These are phyloP conservation scores for Phytophthora tentaculata DNA, from an alignment of 352 stramenopile species.

Conservation along the genomic window DNA sequence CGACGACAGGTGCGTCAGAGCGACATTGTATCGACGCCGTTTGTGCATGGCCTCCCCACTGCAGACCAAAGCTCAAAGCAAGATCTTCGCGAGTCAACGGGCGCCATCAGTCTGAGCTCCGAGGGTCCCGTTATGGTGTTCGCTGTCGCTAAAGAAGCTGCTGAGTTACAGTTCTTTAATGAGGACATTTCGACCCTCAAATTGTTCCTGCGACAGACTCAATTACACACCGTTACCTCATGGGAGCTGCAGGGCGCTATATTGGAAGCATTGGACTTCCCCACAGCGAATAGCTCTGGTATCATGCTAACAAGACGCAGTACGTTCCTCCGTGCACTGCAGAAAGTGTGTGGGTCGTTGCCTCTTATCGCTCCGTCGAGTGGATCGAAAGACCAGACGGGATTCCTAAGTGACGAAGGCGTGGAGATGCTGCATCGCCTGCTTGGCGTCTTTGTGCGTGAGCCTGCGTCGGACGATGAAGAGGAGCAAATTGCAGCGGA, in stretches of 20 bases:
- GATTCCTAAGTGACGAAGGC: slow-evolving; percentile 63
- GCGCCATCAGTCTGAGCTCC: slow-evolving; percentile 58
- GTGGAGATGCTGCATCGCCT: slow-evolving; percentile 69
- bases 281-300: slow-evolving; percentile 17
- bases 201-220: slow-evolving; percentile 69
- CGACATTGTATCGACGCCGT: slow-evolving; percentile 81
- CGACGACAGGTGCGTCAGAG: slow-evolving; percentile 82
- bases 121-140: slow-evolving; percentile 87
- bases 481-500: slow-evolving; percentile 30
- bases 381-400: slow-evolving; percentile 25
- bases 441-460: slow-evolving; percentile 67
- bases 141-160: slow-evolving; percentile 65
- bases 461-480: slow-evolving; percentile 42
- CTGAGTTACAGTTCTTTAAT: slow-evolving; percentile 85
- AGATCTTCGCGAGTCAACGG: slow-evolving; percentile 45
- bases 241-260: slow-evolving; percentile 46
- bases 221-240: slow-evolving; percentile 56
- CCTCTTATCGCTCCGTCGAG: slow-evolving; percentile 25
- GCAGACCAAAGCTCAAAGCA: slow-evolving; percentile 8
- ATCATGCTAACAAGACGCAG: slow-evolving; percentile 47
- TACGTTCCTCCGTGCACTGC: slow-evolving; percentile 58
- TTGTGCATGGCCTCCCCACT: slow-evolving; percentile 43
- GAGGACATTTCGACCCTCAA: slow-evolving; percentile 76
- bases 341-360: slow-evolving; percentile 51
- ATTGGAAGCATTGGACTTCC: slow-evolving; percentile 47